phyloP scores from a whole-genome alignment of 225 moss, liverwort and hornwort species.

The Takakia lepidozioides region DNA sequence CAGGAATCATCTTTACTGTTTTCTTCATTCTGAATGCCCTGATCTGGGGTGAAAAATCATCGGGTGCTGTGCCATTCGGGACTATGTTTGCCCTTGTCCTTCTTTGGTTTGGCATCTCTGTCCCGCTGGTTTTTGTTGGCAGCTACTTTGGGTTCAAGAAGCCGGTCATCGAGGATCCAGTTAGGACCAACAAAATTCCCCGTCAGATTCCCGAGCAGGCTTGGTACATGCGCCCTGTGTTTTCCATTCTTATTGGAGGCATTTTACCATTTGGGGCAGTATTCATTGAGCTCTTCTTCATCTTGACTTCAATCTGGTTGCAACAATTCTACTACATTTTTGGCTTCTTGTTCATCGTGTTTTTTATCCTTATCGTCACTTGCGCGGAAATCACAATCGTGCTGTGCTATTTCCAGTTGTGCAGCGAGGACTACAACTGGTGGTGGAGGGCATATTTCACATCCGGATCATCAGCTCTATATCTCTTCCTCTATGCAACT shows the following conservation, averaged over 20 bases:
- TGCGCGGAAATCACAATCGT: conserved; percentile 59
- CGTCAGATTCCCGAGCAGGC: conserved; percentile 56
- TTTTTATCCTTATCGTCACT: conserved; percentile 49
- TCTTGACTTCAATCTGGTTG: conserved; percentile 51
- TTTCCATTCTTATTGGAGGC: conserved; percentile 50
- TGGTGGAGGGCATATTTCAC: conserved; percentile 60
- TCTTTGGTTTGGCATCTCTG: conserved; percentile 58
- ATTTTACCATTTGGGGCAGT: conserved; percentile 57
- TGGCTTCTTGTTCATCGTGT: conserved; percentile 54
- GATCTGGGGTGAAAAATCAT: conserved; percentile 56
- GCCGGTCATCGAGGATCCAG: conserved; percentile 41
- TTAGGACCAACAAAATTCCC: conserved; percentile 54
- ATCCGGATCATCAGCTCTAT: conserved; percentile 49
- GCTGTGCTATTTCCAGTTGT: conserved; percentile 57
- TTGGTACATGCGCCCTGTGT: conserved; percentile 59
- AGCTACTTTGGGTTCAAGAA: conserved; percentile 59
- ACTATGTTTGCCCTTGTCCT: conserved; percentile 52
- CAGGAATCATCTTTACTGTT: conserved; percentile 31
- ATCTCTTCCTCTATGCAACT: conserved; percentile 47
- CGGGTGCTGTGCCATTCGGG: conserved; percentile 56
- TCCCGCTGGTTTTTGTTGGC: conserved; percentile 46
- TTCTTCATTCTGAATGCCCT: conserved; percentile 47
- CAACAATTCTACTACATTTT: conserved; percentile 59
- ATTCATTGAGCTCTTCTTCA: conserved; percentile 56
- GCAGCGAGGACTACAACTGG: conserved; percentile 60